Evolutionary conservation across 2,329 filamentous ascomycete species (phyloP).

Genomic region (Nemania abortiva): DNA sequence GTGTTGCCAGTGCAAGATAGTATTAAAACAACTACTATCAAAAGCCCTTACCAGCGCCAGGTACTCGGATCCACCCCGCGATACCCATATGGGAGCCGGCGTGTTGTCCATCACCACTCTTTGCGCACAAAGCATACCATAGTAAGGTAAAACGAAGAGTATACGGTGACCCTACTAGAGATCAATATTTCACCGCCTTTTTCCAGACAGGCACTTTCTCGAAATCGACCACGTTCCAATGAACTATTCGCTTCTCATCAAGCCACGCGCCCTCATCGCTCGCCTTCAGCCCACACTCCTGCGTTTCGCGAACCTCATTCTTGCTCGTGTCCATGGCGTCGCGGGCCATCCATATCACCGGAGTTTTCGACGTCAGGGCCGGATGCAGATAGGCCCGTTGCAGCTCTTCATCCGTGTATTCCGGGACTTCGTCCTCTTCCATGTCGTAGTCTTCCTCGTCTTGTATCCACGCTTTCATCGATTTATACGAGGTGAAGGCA

Average conservation of each 20-base stretch:
- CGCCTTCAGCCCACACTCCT: constrained; percentile 70
- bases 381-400: constrained; percentile 50
- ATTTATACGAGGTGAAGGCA: constrained; percentile 46
- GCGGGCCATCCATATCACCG: constrained; percentile 74
- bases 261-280: constrained; percentile 72
- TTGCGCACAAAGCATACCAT: too few relatives aligned
- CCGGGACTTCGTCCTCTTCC: constrained; percentile 39
- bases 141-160: not conserved
- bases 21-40: not conserved
- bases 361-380: constrained; percentile 57
- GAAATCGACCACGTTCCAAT: constrained; percentile 44
- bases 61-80: not conserved
- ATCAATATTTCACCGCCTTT: constrained; percentile 41
- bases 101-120: not conserved
- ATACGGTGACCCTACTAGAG: not conserved
- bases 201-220: constrained; percentile 49
- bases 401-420: constrained; percentile 49
- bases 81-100: not conserved
- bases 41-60: not conserved
- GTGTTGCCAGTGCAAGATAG: not conserved
- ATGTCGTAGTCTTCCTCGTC: constrained; percentile 39
- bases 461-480: constrained; percentile 46
- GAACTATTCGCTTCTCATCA: constrained; percentile 64
- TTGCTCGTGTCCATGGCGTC: constrained; percentile 70
- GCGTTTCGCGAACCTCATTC: constrained; percentile 71